These are phyloP conservation scores for Arachis monticola DNA, from an alignment of 331 rosid species.

Conservation along the genomic window DNA sequence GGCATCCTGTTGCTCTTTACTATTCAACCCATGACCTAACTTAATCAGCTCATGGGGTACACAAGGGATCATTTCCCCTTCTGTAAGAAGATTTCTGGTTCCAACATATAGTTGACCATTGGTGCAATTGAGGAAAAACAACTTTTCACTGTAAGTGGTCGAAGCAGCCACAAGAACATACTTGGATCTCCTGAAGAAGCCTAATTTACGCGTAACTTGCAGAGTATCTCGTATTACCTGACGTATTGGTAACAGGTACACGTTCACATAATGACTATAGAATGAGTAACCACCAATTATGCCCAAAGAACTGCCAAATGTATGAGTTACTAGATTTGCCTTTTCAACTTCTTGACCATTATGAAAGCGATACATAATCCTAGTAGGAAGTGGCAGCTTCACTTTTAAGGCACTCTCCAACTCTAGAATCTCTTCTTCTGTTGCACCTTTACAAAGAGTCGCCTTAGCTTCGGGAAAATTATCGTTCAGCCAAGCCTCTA, in stretches of 20 bases:
- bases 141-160: constrained; percentile 48
- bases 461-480: constrained; percentile 73
- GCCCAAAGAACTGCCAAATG: constrained; percentile 60
- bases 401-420: constrained; percentile 61
- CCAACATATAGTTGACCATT: constrained; percentile 80
- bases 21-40: constrained; percentile 49
- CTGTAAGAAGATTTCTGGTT: constrained; percentile 52
- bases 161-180: constrained; percentile 73
- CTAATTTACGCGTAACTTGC: constrained; percentile 30
- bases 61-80: constrained; percentile 78
- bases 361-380: constrained; percentile 79
- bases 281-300: constrained; percentile 86
- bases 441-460: constrained; percentile 73
- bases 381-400: constrained; percentile 80
- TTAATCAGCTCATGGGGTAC: constrained; percentile 66
- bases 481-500: constrained; percentile 56
- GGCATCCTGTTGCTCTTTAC: constrained; percentile 70
- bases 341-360: constrained; percentile 72
- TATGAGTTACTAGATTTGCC: constrained; percentile 25
- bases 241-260: constrained; percentile 65
- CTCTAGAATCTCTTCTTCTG: constrained; percentile 69
- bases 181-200: constrained; percentile 50
- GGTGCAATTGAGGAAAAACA: constrained; percentile 74
- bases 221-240: constrained; percentile 54
- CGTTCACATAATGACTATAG: constrained; percentile 63